Base-by-base conservation (phyloP, 305 asterid species). In the Solanum hybrid region DNA sequence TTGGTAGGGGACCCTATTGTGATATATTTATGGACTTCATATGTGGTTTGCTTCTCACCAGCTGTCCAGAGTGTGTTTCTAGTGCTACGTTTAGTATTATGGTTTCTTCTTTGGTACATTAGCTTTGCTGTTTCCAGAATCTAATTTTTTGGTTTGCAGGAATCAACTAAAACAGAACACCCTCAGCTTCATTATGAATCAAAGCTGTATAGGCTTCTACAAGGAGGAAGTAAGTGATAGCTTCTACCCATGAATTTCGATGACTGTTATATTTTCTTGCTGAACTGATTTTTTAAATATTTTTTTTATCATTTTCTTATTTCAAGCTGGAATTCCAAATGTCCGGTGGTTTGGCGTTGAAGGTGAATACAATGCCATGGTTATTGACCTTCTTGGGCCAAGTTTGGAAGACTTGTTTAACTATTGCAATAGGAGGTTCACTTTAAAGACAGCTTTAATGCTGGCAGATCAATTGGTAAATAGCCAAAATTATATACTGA, bases 401-500 rank as follows among this genome's bases (percentile, higher is more conserved):
- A 96, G 99, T 91, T 91, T 97, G 93, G 99, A 97, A 92, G 99
- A 97, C 94, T 92, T 97, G 92, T 96, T 96, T 87, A 97, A 95
- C 92, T 97, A 95, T 93, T 97, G 99, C 93, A 95, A 94, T 89
- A 91, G 98, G 93, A 97, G 95, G 93, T 94, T 97, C 94, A 91
- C 96, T 22, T 92, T 97, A 95, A 97, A 97, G 94, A 94, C 99
- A 71, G 96, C 94, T 90, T 92, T 96, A 82, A 95, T 97, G 99
- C 96, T 97, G 22, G 98, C 98, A 37, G 98, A 95, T 93, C 98
- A 96, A 86, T 90, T 96, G 86, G 98, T 96, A 90, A 93, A 94
- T 93, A 78, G 84, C 86, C 24, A 87, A 88, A n/a, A 51, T 31
- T 84, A 17, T 86, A 56, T 78, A 13, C 82, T 85, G 84, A 17